phyloP scores from a whole-genome alignment of 805 yeast genomes.

The Wickerhamiella dianesei region DNA sequence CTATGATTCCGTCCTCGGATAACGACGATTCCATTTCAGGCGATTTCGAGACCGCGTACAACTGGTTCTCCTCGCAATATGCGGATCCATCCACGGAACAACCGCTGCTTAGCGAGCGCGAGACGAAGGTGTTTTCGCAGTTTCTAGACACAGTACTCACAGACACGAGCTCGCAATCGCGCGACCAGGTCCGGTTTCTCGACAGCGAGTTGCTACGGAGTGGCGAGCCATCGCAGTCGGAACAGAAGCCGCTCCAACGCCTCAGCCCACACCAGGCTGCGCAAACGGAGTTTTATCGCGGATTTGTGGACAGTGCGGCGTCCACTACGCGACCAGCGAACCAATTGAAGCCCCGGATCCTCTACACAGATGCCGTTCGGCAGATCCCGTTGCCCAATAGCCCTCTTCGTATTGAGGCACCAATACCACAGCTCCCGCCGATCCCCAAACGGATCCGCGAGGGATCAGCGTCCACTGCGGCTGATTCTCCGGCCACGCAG shows the following conservation, averaged over 20 bases:
- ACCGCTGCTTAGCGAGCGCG: slow-evolving; percentile 9
- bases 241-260: too few species aligned
- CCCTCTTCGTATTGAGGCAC: not conserved
- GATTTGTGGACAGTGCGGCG: not conserved
- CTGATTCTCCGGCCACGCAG: too few species aligned
- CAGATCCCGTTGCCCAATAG: not conserved
- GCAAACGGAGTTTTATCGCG: slow-evolving; percentile 1
- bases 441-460: not conserved
- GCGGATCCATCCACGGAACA: slow-evolving; percentile 1
- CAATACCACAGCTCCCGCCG: not conserved
- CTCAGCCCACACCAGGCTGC: not conserved
- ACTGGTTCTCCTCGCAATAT: slow-evolving; percentile 6
- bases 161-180: slow-evolving; percentile 3
- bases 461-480: not conserved
- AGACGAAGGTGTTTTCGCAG: slow-evolving; percentile 7
- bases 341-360: not conserved
- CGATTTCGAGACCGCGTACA: slow-evolving; percentile 13
- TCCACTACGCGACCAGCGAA: not conserved
- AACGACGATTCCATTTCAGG: slow-evolving; percentile 8
- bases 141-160: slow-evolving; percentile 10
- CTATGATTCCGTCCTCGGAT: not conserved
- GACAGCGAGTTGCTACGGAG: not conserved
- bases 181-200: not conserved
- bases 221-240: not conserved
- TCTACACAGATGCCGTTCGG: not conserved